Percentiles rank a stretch among this genome's conserved stretches.
These are phyloP conservation scores for Stenogyne calaminthoides DNA, from an alignment of 305 asterid species.

Conservation along the genomic window DNA sequence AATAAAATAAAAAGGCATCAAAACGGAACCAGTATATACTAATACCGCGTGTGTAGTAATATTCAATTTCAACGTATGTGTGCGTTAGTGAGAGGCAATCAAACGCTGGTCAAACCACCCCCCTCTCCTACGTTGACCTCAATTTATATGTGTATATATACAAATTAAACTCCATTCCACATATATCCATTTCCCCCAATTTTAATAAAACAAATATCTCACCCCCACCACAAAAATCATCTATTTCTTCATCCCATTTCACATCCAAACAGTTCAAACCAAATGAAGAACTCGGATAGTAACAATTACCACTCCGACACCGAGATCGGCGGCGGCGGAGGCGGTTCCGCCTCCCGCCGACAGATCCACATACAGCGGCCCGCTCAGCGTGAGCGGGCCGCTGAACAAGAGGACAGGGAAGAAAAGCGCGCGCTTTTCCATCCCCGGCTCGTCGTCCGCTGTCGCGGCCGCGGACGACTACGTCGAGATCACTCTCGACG, in stretches of 20 bases:
- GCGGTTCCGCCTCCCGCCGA: too few relatives aligned
- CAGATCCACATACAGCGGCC: constrained; percentile 60
- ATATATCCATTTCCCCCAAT: background rate
- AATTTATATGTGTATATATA: background rate
- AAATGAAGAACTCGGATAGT: constrained; percentile 50
- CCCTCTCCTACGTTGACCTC: background rate
- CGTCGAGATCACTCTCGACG: constrained; percentile 91
- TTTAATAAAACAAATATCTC: background rate
- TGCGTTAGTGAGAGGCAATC: background rate
- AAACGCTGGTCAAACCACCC: background rate
- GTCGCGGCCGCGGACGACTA: constrained; percentile 51
- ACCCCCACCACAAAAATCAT: background rate
- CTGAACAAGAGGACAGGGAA: constrained; percentile 60
- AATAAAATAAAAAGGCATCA: background rate
- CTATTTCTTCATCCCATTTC: background rate
- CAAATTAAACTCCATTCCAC: background rate
- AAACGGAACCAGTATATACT: background rate
- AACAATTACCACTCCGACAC: constrained; percentile 58
- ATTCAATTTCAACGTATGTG: background rate
- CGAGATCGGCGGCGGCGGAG: constrained; percentile 41
- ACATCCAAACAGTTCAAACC: background rate
- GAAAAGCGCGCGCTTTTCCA: constrained; percentile 72
- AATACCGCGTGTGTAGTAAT: background rate
- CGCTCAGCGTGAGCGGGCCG: constrained; percentile 67
- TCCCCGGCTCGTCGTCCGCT: constrained; percentile 38